Percentiles rank a stretch among this genome's conserved stretches.
Conservation (phyloP, 192 early-diverging fungal genomes). For the Coemansia sp. region DNA sequence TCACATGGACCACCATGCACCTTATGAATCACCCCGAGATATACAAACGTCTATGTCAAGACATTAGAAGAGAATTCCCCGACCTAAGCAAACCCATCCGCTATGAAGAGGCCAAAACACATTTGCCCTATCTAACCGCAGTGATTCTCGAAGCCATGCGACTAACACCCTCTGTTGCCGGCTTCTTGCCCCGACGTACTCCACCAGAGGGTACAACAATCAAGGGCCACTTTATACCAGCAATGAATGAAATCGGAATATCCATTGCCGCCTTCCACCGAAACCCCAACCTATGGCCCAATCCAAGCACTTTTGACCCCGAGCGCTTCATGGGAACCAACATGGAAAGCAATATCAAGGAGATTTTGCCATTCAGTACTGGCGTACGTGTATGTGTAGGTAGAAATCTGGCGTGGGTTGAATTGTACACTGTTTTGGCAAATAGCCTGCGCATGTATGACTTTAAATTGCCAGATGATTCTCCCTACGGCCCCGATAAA, state of each 20-base stretch:
- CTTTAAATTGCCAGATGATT: conserved; percentile 11
- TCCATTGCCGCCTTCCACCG: conserved; percentile 34
- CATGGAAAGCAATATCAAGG: background rate
- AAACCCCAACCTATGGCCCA: conserved; percentile 7
- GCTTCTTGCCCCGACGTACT: conserved; percentile 21
- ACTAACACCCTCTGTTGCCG: conserved; percentile 17
- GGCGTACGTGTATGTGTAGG: conserved; percentile 45
- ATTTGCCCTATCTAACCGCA: conserved; percentile 34
- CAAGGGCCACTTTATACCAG: conserved; percentile 16
- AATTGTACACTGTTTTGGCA: conserved; percentile 39
- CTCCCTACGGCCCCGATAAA: conserved; percentile 23
- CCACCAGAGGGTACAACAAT: conserved; percentile 13
- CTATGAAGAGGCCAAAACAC: conserved; percentile 15
- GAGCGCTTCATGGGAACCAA: conserved; percentile 35
- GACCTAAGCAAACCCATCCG: conserved; percentile 7
- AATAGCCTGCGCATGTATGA: conserved; percentile 37
- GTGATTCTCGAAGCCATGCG: conserved; percentile 45
- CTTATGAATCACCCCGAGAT: conserved; percentile 31
- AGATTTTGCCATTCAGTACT: conserved; percentile 26
- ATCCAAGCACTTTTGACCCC: conserved; percentile 25
- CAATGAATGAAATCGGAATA: conserved; percentile 8
- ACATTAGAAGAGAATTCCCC: conserved; percentile 30
- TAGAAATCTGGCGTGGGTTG: conserved; percentile 31
- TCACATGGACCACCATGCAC: conserved; percentile 31
- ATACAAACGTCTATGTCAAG: conserved; percentile 13